These are phyloP conservation scores for Linnemannia hyalina DNA, from an alignment of 192 early-diverging fungal species.

Conservation along the genomic window DNA sequence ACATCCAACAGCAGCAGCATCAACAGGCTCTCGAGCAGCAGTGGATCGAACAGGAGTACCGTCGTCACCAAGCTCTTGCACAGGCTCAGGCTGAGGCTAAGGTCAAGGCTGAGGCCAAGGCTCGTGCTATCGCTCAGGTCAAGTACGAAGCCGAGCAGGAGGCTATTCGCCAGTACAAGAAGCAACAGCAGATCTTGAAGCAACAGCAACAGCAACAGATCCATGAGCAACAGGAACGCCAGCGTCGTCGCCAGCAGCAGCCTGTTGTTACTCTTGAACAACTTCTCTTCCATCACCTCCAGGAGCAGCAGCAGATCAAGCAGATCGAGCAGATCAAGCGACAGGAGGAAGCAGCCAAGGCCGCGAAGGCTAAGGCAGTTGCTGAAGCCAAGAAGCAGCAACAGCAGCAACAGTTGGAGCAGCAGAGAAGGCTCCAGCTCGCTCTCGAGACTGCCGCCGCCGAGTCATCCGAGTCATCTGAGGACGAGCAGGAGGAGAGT, in stretches of 20 bases:
- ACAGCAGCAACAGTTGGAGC: slow-evolving; percentile 10
- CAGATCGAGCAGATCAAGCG: neutral
- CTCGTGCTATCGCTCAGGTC: slow-evolving; percentile 39
- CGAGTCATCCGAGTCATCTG: neutral
- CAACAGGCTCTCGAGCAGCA: slow-evolving; percentile 21
- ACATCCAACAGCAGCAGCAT: slow-evolving; percentile 25
- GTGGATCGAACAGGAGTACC: slow-evolving; percentile 28
- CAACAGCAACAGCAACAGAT: slow-evolving; percentile 19
- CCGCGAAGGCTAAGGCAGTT: slow-evolving; percentile 13
- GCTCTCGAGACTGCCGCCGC: slow-evolving; percentile 13
- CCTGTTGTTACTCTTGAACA: slow-evolving; percentile 10
- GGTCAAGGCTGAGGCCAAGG: slow-evolving; percentile 35
- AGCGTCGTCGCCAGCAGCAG: slow-evolving; percentile 7
- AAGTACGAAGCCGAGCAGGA: slow-evolving; percentile 49
- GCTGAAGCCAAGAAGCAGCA: slow-evolving; percentile 17
- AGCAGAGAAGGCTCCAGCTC: slow-evolving; percentile 8
- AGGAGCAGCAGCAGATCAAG: slow-evolving; percentile 29
- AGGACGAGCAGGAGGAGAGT: neutral
- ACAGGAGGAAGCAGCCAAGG: neutral
- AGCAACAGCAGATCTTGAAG: slow-evolving; percentile 16
- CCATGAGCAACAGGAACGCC: slow-evolving; percentile 21
- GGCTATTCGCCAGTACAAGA: slow-evolving; percentile 40
- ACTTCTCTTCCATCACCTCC: slow-evolving; percentile 19
- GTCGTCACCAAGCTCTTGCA: slow-evolving; percentile 7
- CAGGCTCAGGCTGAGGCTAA: slow-evolving; percentile 20